A percentile compares a stretch with the other conserved stretches of the same genome.
Conservation (phyloP, 768 basidiomycete genomes). For the Sarcodon sp. region DNA sequence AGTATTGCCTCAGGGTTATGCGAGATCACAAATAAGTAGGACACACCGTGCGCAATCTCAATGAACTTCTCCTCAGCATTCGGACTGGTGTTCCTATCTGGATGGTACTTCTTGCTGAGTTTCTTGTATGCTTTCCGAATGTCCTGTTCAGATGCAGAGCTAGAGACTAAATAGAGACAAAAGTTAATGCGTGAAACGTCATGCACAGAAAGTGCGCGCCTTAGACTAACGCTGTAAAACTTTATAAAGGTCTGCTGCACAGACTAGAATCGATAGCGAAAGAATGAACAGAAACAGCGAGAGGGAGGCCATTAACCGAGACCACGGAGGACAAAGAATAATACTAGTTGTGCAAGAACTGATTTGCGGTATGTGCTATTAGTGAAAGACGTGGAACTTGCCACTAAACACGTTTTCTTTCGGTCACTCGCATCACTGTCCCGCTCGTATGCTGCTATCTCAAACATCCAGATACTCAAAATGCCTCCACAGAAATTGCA, state of each 20-base stretch:
- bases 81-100: constrained; percentile 88
- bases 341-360: constrained; percentile 1
- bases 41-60: constrained; percentile 77
- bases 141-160: constrained; percentile 75
- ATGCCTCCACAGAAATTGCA: neutral
- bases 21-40: neutral
- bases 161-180: constrained; percentile 34
- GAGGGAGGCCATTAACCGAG: constrained; percentile 13
- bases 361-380: too few relatives aligned
- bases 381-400: neutral
- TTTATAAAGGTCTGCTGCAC: constrained; percentile 73
- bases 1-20: constrained; percentile 2
- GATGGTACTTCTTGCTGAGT: constrained; percentile 80
- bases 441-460: too few relatives aligned
- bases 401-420: neutral
- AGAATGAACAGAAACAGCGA: constrained; percentile 18
- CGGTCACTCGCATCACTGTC: too few relatives aligned
- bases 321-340: neutral
- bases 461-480: neutral
- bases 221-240: constrained; percentile 60
- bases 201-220: constrained; percentile 14
- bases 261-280: constrained; percentile 19
- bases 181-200: constrained; percentile 4
- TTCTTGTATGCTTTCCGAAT: constrained; percentile 89
- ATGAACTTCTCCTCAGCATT: constrained; percentile 81